Percentiles rank a stretch among this genome's conserved stretches.
phyloP scores from a whole-genome alignment of 768 basidiomycete species.

The Trametes cingulata region DNA sequence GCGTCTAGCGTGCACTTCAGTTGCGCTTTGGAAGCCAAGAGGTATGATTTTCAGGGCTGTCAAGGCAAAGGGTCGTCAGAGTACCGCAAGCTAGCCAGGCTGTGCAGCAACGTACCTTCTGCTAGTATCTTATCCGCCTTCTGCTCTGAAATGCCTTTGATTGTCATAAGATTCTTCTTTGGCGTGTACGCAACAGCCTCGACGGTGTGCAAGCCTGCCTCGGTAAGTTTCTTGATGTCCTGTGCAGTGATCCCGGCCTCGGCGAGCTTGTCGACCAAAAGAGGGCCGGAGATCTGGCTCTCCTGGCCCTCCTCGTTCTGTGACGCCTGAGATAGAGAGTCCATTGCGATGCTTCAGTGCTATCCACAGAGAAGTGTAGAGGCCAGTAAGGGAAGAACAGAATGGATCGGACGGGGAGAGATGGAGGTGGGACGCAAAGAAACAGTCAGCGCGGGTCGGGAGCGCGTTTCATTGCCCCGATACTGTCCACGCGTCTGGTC shows the following conservation, averaged over 20 bases:
- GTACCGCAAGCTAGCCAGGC: background rate
- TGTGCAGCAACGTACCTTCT: constrained; percentile 62
- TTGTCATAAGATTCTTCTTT: constrained; percentile 85
- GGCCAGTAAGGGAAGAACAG: background rate
- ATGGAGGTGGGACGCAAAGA: background rate
- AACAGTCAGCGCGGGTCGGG: constrained; percentile 13
- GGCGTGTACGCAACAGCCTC: constrained; percentile 97
- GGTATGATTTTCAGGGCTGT: constrained; percentile 94
- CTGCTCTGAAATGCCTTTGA: constrained; percentile 95
- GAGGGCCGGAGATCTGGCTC: constrained; percentile 69
- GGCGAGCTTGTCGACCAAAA: constrained; percentile 81
- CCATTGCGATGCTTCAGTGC: constrained; percentile 53
- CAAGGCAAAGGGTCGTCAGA: background rate
- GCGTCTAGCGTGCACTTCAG: constrained; percentile 92
- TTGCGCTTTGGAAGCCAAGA: constrained; percentile 96
- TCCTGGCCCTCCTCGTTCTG: constrained; percentile 53
- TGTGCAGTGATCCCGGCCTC: constrained; percentile 87
- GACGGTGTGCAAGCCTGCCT: constrained; percentile 90
- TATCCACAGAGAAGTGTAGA: background rate
- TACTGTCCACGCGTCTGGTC: constrained; percentile 14
- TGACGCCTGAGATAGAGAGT: constrained; percentile 53
- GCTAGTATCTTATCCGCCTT: constrained; percentile 96
- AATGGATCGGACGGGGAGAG: constrained; percentile 1
- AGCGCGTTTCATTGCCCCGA: constrained; percentile 11
- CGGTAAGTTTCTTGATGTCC: constrained; percentile 93